These are phyloP conservation scores for Macadamia tetraphylla DNA, from an alignment of 164 flowering plant genomes.

Conservation along the genomic window DNA sequence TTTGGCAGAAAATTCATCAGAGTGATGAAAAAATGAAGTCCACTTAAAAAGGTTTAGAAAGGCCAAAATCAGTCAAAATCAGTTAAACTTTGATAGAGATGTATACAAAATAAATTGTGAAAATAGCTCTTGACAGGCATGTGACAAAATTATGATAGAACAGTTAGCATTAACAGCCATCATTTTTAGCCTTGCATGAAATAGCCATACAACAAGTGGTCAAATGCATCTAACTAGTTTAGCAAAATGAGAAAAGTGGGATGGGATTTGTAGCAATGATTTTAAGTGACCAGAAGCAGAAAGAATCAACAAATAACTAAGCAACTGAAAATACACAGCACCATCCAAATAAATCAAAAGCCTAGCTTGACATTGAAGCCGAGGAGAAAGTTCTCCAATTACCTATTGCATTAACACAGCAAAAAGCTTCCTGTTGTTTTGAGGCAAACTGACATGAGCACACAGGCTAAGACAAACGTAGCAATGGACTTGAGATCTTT, in stretches of 20 bases:
- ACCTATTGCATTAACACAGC: conserved; percentile 28
- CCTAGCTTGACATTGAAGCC: conserved; percentile 39
- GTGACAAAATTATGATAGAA: too few relatives aligned
- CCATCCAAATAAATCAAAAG: conserved; percentile 27
- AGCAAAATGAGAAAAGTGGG: conserved; percentile 34
- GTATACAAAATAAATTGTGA: too few relatives aligned
- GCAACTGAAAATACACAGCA: conserved; percentile 25
- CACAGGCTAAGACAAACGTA: conserved; percentile 25
- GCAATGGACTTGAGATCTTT: conserved; percentile 38
- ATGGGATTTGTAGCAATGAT: conserved; percentile 39
- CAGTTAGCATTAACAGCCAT: too few relatives aligned
- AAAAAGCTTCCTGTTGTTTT: conserved; percentile 47
- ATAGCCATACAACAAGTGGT: too few relatives aligned
- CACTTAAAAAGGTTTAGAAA: too few relatives aligned
- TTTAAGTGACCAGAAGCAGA: conserved; percentile 35
- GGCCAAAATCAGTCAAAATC: too few relatives aligned
- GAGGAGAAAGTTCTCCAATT: conserved; percentile 33
- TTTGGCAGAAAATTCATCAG: too few relatives aligned
- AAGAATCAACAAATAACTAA: conserved; percentile 27
- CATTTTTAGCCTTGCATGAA: too few relatives aligned
- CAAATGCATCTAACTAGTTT: background rate
- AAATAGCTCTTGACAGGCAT: too few relatives aligned
- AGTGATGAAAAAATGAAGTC: too few relatives aligned
- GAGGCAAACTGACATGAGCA: conserved; percentile 30
- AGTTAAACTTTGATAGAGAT: too few relatives aligned